phyloP scores from a whole-genome alignment of 2,329 filamentous ascomycete species.

The Aspergillus sergii region DNA sequence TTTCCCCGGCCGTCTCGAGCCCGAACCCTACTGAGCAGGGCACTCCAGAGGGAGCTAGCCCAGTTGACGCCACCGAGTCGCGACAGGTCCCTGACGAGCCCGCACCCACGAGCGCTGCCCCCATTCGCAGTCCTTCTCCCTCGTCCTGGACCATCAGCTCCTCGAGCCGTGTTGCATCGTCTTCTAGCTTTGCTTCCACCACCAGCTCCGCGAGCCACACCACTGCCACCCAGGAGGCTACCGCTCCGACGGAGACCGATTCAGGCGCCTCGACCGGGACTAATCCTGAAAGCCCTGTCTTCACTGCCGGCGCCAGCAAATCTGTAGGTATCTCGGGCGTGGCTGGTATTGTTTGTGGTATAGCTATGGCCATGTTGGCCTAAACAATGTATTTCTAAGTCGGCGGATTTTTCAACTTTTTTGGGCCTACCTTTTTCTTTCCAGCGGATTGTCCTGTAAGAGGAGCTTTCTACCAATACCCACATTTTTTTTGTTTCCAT shows the following conservation, averaged over 20 bases:
- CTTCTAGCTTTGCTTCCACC: not conserved
- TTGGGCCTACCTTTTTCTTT: not conserved
- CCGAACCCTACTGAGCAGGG: not conserved
- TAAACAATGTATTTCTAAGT: constrained; percentile 5
- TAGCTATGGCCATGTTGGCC: constrained; percentile 22
- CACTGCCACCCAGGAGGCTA: not conserved
- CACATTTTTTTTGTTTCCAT: not conserved
- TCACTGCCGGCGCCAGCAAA: constrained; percentile 27
- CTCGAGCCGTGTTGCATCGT: not conserved
- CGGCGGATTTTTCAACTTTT: constrained; percentile 1
- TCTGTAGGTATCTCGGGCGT: constrained; percentile 19
- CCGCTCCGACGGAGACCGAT: not conserved
- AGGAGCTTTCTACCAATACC: not conserved
- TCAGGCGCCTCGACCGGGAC: constrained; percentile 13
- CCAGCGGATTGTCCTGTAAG: not conserved
- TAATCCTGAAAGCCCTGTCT: constrained; percentile 20
- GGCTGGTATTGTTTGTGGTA: constrained; percentile 17
- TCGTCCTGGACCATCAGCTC: not conserved
- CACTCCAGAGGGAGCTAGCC: not conserved
- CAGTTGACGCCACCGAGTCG: not conserved
- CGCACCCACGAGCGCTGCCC: not conserved
- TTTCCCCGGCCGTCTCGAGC: not conserved
- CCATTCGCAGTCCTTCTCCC: not conserved
- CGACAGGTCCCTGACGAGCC: not conserved
- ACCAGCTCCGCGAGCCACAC: not conserved